Evolutionary conservation across 2,329 filamentous ascomycete species (phyloP).

Genomic region (Xylariaceae sp.): DNA sequence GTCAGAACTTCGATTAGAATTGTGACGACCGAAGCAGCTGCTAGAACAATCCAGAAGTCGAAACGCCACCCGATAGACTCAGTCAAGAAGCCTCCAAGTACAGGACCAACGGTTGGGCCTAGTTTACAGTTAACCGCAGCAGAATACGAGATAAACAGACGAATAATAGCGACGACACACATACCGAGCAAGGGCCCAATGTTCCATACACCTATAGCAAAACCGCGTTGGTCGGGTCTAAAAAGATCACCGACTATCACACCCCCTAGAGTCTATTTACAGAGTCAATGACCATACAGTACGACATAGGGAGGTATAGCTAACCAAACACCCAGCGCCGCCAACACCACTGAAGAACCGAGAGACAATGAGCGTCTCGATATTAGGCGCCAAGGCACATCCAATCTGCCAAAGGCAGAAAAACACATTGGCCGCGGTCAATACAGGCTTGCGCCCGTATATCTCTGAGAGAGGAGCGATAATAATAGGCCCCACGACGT

Average conservation of each 20-base stretch:
- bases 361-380: constrained; percentile 62
- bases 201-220: constrained; percentile 44
- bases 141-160: no score
- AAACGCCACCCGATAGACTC: constrained; percentile 56
- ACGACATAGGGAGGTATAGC: not conserved
- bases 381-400: constrained; percentile 62
- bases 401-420: constrained; percentile 68
- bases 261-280: constrained; percentile 47
- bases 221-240: constrained; percentile 51
- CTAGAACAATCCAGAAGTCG: constrained; percentile 56
- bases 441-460: constrained; percentile 64
- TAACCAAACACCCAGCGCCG: constrained; percentile 54
- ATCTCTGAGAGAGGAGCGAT: constrained; percentile 66
- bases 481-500: constrained; percentile 61
- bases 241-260: constrained; percentile 61
- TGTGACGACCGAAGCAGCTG: constrained; percentile 8
- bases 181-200: constrained; percentile 47
- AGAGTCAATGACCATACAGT: no score
- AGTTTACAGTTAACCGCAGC: no score
- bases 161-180: not conserved
- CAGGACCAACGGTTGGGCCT: constrained; percentile 52
- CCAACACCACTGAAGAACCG: constrained; percentile 64
- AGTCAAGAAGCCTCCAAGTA: constrained; percentile 55
- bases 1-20: constrained; percentile 21
- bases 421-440: constrained; percentile 59